Evolutionary conservation across 805 yeast species (phyloP).

Genomic region (Wickerhamiella dianesei): DNA sequence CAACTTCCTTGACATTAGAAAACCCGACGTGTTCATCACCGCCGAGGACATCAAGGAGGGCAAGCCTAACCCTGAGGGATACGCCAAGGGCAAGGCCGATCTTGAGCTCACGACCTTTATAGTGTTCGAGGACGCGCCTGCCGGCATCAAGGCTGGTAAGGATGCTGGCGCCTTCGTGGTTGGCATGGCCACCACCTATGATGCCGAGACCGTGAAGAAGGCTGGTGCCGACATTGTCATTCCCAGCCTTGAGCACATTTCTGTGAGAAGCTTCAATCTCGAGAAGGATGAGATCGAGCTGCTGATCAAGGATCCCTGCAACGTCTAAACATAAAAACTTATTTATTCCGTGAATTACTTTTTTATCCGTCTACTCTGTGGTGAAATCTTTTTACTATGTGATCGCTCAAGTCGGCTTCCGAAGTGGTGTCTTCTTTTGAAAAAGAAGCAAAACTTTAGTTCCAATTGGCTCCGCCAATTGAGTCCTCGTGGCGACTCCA

Average conservation of each 20-base stretch:
- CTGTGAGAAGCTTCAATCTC: conserved; percentile 39
- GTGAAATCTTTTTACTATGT: no score
- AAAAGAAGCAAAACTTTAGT: no score
- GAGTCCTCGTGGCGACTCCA: no score
- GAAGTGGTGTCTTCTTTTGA: no score
- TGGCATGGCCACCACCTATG: conserved; percentile 73
- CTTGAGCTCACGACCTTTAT: conserved; percentile 30
- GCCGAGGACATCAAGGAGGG: conserved; percentile 70
- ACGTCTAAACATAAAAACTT: conserved; percentile 4
- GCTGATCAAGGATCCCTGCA: conserved; percentile 16
- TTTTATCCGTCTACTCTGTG: not conserved
- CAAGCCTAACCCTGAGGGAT: conserved; percentile 81
- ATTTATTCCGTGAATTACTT: not conserved
- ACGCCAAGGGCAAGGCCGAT: conserved; percentile 31
- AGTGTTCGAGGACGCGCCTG: conserved; percentile 81
- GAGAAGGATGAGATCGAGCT: conserved; percentile 22
- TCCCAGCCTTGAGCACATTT: conserved; percentile 51
- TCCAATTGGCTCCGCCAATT: no score
- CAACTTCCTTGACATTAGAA: conserved; percentile 41
- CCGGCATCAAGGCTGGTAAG: conserved; percentile 73
- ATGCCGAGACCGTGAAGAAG: conserved; percentile 49
- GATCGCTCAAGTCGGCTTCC: no score
- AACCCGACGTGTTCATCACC: conserved; percentile 67
- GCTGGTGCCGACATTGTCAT: conserved; percentile 78
- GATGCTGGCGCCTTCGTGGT: conserved; percentile 72